A percentile compares a stretch with the other conserved stretches of the same genome.
These are phyloP conservation scores for Russula vinacea DNA, from an alignment of 768 basidiomycete species.

Conservation along the genomic window DNA sequence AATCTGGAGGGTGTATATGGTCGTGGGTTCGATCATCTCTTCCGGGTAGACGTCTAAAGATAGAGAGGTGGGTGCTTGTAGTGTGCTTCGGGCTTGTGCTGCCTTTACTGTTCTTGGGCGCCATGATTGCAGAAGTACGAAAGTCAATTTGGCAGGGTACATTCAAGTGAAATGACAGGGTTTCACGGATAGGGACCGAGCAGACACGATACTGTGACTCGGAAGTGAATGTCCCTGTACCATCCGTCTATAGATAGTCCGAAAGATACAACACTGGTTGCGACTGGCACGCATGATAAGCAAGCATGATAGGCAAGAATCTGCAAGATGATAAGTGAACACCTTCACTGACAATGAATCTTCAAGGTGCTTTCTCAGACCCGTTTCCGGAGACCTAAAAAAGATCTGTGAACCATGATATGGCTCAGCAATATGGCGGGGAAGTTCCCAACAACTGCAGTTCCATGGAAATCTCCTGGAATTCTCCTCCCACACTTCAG, in stretches of 20 bases:
- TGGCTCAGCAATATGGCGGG: neutral
- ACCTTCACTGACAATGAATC: neutral
- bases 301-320: too few relatives aligned
- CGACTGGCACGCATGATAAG: neutral
- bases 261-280: neutral
- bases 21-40: neutral
- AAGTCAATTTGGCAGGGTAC: neutral
- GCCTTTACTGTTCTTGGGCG: neutral
- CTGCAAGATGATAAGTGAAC: too few relatives aligned
- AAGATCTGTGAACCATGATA: neutral
- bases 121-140: neutral
- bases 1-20: too few relatives aligned
- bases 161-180: neutral
- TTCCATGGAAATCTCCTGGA: neutral
- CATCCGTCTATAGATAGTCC: neutral
- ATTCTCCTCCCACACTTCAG: neutral
- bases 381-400: neutral
- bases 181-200: neutral
- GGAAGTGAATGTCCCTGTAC: neutral
- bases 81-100: neutral
- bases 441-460: neutral
- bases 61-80: neutral
- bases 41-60: neutral
- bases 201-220: neutral
- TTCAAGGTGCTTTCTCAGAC: constrained; percentile 1